A percentile compares a stretch with the other conserved stretches of the same genome.
These are phyloP conservation scores for Gossypium raimondii DNA, from an alignment of 345 rosid species.

Conservation along the genomic window DNA sequence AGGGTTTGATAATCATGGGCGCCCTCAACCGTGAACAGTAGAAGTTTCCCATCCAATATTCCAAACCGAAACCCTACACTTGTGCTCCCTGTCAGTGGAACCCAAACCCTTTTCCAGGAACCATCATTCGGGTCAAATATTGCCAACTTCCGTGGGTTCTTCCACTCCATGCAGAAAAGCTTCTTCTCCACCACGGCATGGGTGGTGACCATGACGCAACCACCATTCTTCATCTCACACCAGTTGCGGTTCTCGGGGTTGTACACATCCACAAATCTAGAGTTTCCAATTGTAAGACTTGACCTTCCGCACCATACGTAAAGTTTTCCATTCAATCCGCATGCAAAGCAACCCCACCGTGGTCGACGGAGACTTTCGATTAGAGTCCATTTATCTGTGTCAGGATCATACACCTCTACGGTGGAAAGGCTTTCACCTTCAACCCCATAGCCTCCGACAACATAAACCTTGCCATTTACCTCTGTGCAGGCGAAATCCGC, in stretches of 20 bases:
- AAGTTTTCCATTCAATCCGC: constrained; percentile 65
- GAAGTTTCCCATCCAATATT: constrained; percentile 61
- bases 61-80: constrained; percentile 65
- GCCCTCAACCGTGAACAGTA: constrained; percentile 57
- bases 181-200: constrained; percentile 70
- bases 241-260: constrained; percentile 52
- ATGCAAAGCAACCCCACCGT: constrained; percentile 81
- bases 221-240: constrained; percentile 67
- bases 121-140: constrained; percentile 55
- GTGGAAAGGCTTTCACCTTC: constrained; percentile 68
- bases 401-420: constrained; percentile 74
- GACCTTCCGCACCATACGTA: constrained; percentile 94
- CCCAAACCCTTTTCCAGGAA: constrained; percentile 67
- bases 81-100: constrained; percentile 72
- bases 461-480: constrained; percentile 76
- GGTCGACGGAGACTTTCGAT: constrained; percentile 76
- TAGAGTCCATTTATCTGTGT: constrained; percentile 46
- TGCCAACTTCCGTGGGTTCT: constrained; percentile 67
- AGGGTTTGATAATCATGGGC: constrained; percentile 47
- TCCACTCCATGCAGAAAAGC: constrained; percentile 89
- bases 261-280: constrained; percentile 67
- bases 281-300: constrained; percentile 81
- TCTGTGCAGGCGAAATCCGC: constrained; percentile 83
- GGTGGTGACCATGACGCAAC: constrained; percentile 89
- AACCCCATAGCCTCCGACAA: constrained; percentile 69